Evolutionary conservation across 208 protist genomes (phyloP).

Genomic region (Trypanosoma vivax): DNA sequence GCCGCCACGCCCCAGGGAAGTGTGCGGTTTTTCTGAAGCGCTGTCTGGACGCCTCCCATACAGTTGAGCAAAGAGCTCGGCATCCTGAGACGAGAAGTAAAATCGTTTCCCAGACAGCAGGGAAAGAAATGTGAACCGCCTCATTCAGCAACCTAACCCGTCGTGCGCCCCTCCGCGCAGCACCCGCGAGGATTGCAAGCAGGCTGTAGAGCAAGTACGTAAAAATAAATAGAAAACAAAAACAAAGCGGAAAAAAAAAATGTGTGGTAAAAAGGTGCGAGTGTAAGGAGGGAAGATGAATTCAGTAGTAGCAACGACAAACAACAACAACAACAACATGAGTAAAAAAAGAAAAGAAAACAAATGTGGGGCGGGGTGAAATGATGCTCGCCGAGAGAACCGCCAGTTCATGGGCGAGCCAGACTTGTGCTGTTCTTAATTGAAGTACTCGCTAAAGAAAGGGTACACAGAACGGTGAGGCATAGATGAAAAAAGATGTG

Average conservation of each 20-base stretch:
- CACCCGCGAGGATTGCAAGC: too few relatives aligned
- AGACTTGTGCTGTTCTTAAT: too few relatives aligned
- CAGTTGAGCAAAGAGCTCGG: conserved; percentile 14
- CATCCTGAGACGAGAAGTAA: not conserved
- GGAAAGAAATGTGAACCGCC: too few relatives aligned
- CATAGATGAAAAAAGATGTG: too few relatives aligned
- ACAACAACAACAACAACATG: conserved; percentile 2
- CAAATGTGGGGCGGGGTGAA: not conserved
- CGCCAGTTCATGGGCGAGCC: too few relatives aligned
- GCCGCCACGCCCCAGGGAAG: too few relatives aligned
- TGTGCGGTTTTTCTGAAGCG: too few relatives aligned
- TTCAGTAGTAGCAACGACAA: not conserved
- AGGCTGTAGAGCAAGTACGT: too few relatives aligned
- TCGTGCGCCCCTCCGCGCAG: too few relatives aligned
- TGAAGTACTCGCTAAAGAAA: too few relatives aligned
- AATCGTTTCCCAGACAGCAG: not conserved
- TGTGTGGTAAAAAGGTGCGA: not conserved
- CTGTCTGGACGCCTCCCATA: conserved; percentile 16
- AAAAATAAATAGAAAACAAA: conserved; percentile 7
- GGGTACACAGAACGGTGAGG: not conserved
- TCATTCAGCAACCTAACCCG: too few relatives aligned
- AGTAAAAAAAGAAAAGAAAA: conserved; percentile 9
- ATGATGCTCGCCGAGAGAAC: not conserved
- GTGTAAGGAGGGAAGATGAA: not conserved
- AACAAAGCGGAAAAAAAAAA: not conserved